phyloP scores from a whole-genome alignment of 495 filamentous ascomycete genomes.

The Hypoxylon rickii region DNA sequence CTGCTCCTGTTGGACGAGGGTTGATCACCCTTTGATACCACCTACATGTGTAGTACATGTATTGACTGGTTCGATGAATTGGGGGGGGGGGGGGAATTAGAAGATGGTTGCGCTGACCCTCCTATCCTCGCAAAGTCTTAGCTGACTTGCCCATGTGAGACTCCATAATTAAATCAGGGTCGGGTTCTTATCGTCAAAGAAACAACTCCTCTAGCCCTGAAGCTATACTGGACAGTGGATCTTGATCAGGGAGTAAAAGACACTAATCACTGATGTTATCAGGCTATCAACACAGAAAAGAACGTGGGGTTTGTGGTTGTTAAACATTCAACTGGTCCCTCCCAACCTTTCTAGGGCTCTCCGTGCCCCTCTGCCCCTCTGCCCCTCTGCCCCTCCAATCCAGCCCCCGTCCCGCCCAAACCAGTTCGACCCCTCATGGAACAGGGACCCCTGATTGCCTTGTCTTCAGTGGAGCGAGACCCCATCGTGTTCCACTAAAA shows the following conservation, averaged over 20 bases:
- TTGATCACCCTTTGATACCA: too few relatives aligned
- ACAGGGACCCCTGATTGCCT: not conserved
- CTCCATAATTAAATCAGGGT: constrained; percentile 27
- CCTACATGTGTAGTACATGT: too few relatives aligned
- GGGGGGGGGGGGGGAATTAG: not conserved
- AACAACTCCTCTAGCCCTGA: too few relatives aligned
- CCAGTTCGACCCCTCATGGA: not conserved
- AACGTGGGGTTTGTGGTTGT: constrained; percentile 34
- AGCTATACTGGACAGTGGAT: too few relatives aligned
- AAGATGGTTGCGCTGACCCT: constrained; percentile 29
- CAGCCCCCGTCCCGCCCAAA: not conserved
- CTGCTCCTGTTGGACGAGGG: constrained; percentile 1
- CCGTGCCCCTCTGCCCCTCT: not conserved
- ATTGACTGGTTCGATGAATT: constrained; percentile 3
- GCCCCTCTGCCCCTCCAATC: not conserved
- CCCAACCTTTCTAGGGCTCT: too few relatives aligned
- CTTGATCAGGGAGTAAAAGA: too few relatives aligned
- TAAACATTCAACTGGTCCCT: too few relatives aligned
- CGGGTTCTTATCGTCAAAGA: constrained; percentile 27
- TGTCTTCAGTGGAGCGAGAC: too few relatives aligned
- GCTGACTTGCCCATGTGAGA: constrained; percentile 37
- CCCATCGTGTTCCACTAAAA: not conserved
- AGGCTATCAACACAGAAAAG: not conserved
- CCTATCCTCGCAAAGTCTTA: constrained; percentile 23
- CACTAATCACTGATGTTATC: too few relatives aligned